These are phyloP conservation scores for Fomitopsis serialis DNA, from an alignment of 768 basidiomycete species.

Conservation along the genomic window DNA sequence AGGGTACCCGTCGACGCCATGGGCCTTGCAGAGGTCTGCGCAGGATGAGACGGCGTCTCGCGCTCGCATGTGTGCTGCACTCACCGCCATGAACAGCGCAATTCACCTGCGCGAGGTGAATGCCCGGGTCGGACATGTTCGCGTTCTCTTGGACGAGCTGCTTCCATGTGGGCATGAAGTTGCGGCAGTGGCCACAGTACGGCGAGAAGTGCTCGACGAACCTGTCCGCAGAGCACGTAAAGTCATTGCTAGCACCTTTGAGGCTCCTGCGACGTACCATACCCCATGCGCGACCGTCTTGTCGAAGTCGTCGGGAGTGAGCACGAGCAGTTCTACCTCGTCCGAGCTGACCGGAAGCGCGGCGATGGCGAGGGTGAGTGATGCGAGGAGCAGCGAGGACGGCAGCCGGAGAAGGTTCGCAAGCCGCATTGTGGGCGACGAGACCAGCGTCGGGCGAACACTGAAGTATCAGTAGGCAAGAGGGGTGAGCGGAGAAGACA, in stretches of 20 bases:
- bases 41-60: background rate
- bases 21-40: conserved; percentile 74
- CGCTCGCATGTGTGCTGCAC: conserved; percentile 24
- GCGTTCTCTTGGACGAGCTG: conserved; percentile 51
- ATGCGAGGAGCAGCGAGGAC: conserved; percentile 18
- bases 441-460: background rate
- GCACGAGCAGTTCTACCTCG: conserved; percentile 22
- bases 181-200: conserved; percentile 73
- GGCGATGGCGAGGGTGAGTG: conserved; percentile 16
- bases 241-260: background rate
- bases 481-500: too few species aligned
- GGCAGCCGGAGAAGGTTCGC: conserved; percentile 12
- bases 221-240: conserved; percentile 26
- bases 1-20: conserved; percentile 69
- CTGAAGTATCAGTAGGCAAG: too few species aligned
- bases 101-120: conserved; percentile 78
- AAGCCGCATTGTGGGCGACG: background rate
- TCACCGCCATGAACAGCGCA: conserved; percentile 73
- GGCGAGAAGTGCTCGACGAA: conserved; percentile 89
- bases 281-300: conserved; percentile 47
- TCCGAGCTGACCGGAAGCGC: conserved; percentile 21
- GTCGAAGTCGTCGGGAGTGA: conserved; percentile 60
- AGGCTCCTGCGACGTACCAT: conserved; percentile 37
- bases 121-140: conserved; percentile 38
- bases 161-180: conserved; percentile 82